A percentile compares a stretch with the other conserved stretches of the same genome.
Conservation (phyloP, 108 stramenopile species). For the Chaetoceros tenuissimus region DNA sequence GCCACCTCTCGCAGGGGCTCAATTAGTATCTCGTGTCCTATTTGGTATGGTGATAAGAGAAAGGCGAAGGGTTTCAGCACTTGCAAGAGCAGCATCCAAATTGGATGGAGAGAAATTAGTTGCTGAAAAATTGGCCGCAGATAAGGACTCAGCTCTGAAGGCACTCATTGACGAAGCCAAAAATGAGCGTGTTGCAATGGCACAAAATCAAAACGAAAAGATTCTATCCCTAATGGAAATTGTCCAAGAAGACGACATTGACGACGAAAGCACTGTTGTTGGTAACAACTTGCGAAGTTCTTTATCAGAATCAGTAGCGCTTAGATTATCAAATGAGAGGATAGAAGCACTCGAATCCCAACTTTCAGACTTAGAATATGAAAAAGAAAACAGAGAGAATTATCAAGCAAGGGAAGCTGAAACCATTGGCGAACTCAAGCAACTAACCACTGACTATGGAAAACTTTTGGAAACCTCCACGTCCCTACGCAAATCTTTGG, state of each 20-base stretch:
- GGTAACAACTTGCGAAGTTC: background rate
- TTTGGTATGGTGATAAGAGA: conserved; percentile 72
- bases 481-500: conserved; percentile 21
- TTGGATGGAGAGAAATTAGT: conserved; percentile 36
- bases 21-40: conserved; percentile 29
- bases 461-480: conserved; percentile 17
- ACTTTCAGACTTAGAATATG: conserved; percentile 19
- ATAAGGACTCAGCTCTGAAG: conserved; percentile 39
- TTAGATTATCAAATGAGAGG: conserved; percentile 49
- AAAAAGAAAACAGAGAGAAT: conserved; percentile 15
- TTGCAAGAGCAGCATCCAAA: conserved; percentile 41
- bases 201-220: conserved; percentile 50
- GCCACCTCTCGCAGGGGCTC: background rate
- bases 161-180: conserved; percentile 40
- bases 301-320: conserved; percentile 16
- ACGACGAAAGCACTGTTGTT: background rate
- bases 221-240: conserved; percentile 59
- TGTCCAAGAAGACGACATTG: conserved; percentile 21
- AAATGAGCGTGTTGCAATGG: conserved; percentile 23
- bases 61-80: conserved; percentile 34
- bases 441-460: conserved; percentile 23
- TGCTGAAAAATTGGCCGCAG: conserved; percentile 24
- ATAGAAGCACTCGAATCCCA: conserved; percentile 45
- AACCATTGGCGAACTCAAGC: conserved; percentile 3
- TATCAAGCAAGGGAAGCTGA: conserved; percentile 29